Conservation (phyloP, 164 flowering plant genomes). For the Echeveria elegans region DNA sequence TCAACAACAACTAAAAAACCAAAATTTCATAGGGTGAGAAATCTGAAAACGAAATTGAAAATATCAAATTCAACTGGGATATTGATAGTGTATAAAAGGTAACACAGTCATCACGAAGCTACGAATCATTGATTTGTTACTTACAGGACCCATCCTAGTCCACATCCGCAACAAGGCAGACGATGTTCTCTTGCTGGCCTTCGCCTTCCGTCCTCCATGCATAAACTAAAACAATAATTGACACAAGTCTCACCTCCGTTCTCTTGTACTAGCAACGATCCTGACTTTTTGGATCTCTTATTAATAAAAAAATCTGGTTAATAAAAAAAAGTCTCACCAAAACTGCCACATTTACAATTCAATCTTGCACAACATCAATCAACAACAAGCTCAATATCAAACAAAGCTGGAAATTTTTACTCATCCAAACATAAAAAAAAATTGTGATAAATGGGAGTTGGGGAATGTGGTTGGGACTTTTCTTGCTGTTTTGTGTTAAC, state of each 20-base stretch:
- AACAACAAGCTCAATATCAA: no score
- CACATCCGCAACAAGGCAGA: not conserved
- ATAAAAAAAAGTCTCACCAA: not conserved
- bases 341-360: not conserved
- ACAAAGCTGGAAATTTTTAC: not conserved
- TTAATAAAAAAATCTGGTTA: no score
- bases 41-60: not conserved
- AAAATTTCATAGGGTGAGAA: not conserved
- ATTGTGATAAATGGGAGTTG: no score
- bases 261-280: no score
- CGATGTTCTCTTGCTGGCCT: not conserved
- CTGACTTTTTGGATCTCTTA: no score
- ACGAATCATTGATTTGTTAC: not conserved
- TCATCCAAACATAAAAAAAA: not conserved
- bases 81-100: not conserved
- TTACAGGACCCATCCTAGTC: slow-evolving; percentile 5
- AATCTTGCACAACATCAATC: not conserved
- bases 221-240: not conserved
- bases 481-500: no score
- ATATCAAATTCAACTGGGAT: not conserved
- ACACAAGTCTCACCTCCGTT: no score
- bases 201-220: slow-evolving; percentile 2
- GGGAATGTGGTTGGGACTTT: no score
- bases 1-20: not conserved
- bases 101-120: not conserved